A percentile compares a stretch with the other conserved stretches of the same genome.
Evolutionary conservation across 306 rosid genomes (phyloP).

Genomic region (Macrotyloma uniflorum): DNA sequence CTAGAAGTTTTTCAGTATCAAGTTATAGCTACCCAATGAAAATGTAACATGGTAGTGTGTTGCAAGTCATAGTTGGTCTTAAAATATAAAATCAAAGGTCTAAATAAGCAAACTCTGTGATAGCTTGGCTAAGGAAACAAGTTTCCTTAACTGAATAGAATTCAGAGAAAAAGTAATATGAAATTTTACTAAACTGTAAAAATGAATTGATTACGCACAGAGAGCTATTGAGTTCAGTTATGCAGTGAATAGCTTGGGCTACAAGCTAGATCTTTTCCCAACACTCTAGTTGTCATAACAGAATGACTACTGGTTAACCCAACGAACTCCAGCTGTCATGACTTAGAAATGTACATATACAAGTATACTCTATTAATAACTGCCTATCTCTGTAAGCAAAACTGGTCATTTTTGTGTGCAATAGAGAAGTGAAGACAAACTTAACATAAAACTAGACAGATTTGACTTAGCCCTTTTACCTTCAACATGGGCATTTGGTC

Average conservation of each 20-base stretch:
- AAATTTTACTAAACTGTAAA: too few species aligned
- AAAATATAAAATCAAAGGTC: slow-evolving; percentile 4
- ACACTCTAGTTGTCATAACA: too few species aligned
- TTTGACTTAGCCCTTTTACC: not conserved
- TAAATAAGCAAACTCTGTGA: not conserved
- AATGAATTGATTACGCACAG: too few species aligned
- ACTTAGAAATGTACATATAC: too few species aligned
- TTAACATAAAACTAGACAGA: not conserved
- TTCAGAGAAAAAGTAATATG: too few species aligned
- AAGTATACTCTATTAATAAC: not conserved
- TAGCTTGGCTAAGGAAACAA: not conserved
- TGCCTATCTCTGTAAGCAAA: not conserved
- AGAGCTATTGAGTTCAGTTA: too few species aligned
- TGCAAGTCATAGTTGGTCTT: slow-evolving; percentile 9
- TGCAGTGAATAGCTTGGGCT: too few species aligned
- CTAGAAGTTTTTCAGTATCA: not conserved
- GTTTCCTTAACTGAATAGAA: not conserved
- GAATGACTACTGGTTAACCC: too few species aligned
- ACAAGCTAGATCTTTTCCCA: too few species aligned
- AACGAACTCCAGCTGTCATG: too few species aligned
- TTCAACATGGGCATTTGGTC: slow-evolving; percentile 54
- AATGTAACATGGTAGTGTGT: not conserved
- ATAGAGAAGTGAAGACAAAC: not conserved
- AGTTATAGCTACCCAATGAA: not conserved
- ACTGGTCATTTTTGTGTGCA: not conserved